Evolutionary conservation across 225 moss, liverwort and hornwort species (phyloP).

Genomic region (Polytrichum formosum): DNA sequence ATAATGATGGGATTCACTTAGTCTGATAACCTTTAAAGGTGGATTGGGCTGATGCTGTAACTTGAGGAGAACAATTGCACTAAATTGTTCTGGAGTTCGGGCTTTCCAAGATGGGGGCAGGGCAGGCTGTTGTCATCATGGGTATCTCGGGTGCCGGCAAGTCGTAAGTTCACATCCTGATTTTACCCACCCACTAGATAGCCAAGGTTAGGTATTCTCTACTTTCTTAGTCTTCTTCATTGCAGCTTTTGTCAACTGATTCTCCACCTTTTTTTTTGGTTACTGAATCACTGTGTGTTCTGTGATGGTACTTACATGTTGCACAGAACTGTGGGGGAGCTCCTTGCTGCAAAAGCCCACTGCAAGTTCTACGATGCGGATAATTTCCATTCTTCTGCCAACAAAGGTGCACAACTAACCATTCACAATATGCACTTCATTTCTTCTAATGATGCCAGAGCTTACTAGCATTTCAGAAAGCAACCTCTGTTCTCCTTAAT

Average conservation of each 20-base stretch:
- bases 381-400: too few relatives aligned
- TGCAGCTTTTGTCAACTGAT: not conserved
- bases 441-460: not conserved
- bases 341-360: slow-evolving; percentile 40
- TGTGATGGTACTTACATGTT: not conserved
- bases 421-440: too few relatives aligned
- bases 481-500: not conserved
- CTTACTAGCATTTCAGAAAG: not conserved
- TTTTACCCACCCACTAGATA: not conserved
- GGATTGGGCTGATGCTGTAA: too few relatives aligned
- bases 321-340: slow-evolving; percentile 70
- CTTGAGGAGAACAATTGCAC: too few relatives aligned
- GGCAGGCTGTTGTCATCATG: slow-evolving; percentile 49
- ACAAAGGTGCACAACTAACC: too few relatives aligned
- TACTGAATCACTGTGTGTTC: not conserved
- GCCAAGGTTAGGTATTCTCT: slow-evolving; percentile 1
- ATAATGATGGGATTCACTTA: too few relatives aligned
- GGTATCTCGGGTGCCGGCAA: slow-evolving; percentile 59
- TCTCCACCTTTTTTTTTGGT: too few relatives aligned
- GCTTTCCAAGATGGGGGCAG: slow-evolving; percentile 24
- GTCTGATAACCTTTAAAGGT: too few relatives aligned
- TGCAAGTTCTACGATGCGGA: too few relatives aligned
- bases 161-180: slow-evolving; percentile 31
- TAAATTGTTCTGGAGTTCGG: too few relatives aligned
- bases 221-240: not conserved